Base-by-base conservation (phyloP, 768 basidiomycete species). In the Tricholoma bakamatsutake region DNA sequence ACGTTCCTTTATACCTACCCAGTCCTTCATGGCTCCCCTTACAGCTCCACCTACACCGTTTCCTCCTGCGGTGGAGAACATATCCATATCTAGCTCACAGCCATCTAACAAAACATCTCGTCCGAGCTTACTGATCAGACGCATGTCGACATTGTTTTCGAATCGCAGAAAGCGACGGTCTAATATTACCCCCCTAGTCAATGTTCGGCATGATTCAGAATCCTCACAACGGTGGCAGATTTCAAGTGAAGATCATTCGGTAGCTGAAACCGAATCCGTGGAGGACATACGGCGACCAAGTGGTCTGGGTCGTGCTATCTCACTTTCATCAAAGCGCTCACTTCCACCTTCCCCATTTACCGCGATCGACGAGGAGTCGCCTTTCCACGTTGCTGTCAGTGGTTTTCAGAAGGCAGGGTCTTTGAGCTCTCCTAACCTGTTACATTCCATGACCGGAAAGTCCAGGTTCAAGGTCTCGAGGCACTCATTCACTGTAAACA, bases 251-350 rank as follows among this genome's bases (percentile, higher is more conserved):
- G 53, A 40, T 30, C 34, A 57, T 34, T 62, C 62, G 9, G 53
- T 55, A 11, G 57, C 60, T 18, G 62, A 62, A 12, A 54, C 56
- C n/a, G 61, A 64, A 1, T 62, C 62, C 8, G 52, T 62, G 6
- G 74, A 76, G 47, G 76, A 79, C 31, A 79, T 79, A 52, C 74
- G 77, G 27, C 61, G 73, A 43, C 77, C 77, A 6, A 79, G 77
- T 60, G 77, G 76, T 5, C 62, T 79, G 11, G 77, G 77, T 21
- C 69, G 73, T 31, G 65, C 73, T 6, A 69, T 66, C 0, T 73
- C 76, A 2, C 61, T 75, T 15, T 64, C 63, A 0, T 75, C 74
- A 5, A 66, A 70, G 33, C 65, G 64, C 8, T 73, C 75, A 8
- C 55, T 73, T 11, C 74, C 73, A 2, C 70, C 69, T 7, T 72